Base-by-base conservation (phyloP, 179 eudicot species). In the Corrigiola litoralis region DNA sequence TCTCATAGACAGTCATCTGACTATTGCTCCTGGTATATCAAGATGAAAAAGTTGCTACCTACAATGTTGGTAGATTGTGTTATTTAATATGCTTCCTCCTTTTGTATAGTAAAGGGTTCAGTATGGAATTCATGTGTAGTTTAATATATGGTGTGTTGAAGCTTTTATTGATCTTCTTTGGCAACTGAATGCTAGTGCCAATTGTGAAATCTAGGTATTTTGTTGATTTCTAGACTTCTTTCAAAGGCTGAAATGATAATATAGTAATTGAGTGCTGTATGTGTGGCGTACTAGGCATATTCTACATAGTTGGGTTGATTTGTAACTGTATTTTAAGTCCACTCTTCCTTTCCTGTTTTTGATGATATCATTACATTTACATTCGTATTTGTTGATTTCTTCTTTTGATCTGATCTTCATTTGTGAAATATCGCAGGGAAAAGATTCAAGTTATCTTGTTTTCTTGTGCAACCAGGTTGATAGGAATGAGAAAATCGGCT, bases 181-280 rank as follows among this genome's bases (percentile, higher is more conserved):
- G n/a, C n/a, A n/a, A n/a, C n/a, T n/a, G 25, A 34, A 57, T 10
- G 46, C 18, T 36, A 36, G 24, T n/a, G n/a, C n/a, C n/a, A 27
- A 60, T 13, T 41, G 65, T 21, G 23, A 3, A 24, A 23, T 7
- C 4, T 23, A 37, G 65, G 37, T 7, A 2, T 42, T 66, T 32
- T 14, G 32, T 31, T 41, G n/a, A 18, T 8, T 17, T 42, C 21
- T 13, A 42, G 36, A 13, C 6, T 38, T 13, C 33, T 31, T 54
- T 33, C 41, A 54, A 25, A 52, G 25, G n/a, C 34, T 36, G n/a
- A 5, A 51, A 65, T 28, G 18, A 16, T 51, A 25, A 31, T 48
- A 65, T 40, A 37, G 17, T 31, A 38, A 18, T 51, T 64, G 37
- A 36, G 48, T 50, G 68, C 24, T 49, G n/a, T n/a, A n/a, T n/a